These are phyloP conservation scores for Globisporangium middletonii DNA, from an alignment of 352 stramenopile genomes.

Conservation along the genomic window DNA sequence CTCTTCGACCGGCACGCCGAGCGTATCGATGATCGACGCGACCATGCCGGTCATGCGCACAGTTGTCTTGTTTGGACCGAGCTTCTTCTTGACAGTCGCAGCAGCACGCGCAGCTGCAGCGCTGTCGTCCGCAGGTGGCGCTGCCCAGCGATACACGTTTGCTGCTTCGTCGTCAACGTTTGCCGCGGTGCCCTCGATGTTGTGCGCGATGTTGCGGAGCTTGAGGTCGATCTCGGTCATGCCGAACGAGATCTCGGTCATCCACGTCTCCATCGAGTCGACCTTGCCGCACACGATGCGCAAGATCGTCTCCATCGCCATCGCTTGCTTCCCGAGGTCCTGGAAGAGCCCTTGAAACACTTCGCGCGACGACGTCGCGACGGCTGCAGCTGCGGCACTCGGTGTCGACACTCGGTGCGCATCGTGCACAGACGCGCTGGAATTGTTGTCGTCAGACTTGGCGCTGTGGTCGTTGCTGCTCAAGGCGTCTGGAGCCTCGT, in stretches of 20 bases:
- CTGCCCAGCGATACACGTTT: slow-evolving; percentile 36
- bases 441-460: background rate
- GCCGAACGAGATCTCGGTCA: slow-evolving; percentile 66
- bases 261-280: slow-evolving; percentile 67
- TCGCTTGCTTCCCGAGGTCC: slow-evolving; percentile 66
- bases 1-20: slow-evolving; percentile 16
- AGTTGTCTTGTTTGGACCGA: slow-evolving; percentile 40
- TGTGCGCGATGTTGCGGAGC: slow-evolving; percentile 74
- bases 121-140: slow-evolving; percentile 21
- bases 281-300: slow-evolving; percentile 64
- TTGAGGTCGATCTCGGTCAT: slow-evolving; percentile 75
- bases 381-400: background rate
- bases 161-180: slow-evolving; percentile 47
- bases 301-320: slow-evolving; percentile 69
- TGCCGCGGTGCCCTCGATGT: slow-evolving; percentile 67
- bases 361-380: slow-evolving; percentile 27
- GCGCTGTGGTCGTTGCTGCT: background rate
- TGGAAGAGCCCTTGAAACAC: slow-evolving; percentile 70
- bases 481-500: slow-evolving; percentile 9
- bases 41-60: slow-evolving; percentile 59
- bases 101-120: background rate
- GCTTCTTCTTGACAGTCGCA: slow-evolving; percentile 44
- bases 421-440: background rate
- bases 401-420: background rate
- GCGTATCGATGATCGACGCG: slow-evolving; percentile 49